phyloP scores from a whole-genome alignment of 345 rosid genomes.

The Zanthoxylum bungeanum region DNA sequence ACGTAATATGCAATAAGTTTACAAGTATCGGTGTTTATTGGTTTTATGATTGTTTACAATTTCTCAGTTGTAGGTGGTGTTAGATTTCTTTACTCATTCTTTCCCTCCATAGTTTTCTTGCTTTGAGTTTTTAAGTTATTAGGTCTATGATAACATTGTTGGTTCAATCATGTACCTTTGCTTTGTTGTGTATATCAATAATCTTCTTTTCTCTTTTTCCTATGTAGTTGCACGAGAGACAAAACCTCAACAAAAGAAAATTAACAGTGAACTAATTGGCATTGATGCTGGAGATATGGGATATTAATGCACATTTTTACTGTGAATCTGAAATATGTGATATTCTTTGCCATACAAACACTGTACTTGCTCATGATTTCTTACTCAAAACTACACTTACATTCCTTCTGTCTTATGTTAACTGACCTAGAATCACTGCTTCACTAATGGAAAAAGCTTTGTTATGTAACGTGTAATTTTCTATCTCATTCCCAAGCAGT shows the following conservation, averaged over 20 bases:
- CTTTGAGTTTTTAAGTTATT: background rate
- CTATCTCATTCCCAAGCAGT: slow-evolving; percentile 6
- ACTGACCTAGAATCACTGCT: background rate
- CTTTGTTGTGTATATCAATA: background rate
- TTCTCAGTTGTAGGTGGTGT: background rate
- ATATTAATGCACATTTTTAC: background rate
- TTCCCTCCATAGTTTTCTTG: background rate
- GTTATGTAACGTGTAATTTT: background rate
- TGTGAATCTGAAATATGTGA: background rate
- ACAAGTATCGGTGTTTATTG: too few relatives aligned
- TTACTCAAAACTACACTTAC: background rate
- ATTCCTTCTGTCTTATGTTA: background rate
- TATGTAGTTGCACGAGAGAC: slow-evolving; percentile 22
- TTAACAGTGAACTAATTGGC: slow-evolving; percentile 14
- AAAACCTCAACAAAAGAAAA: background rate
- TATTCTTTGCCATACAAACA: slow-evolving; percentile 8
- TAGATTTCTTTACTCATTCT: background rate
- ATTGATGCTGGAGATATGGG: slow-evolving; percentile 16
- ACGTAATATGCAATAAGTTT: too few relatives aligned
- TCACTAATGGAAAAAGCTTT: too few relatives aligned
- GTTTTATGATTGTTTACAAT: background rate
- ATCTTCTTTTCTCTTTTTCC: background rate
- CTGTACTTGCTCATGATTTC: background rate
- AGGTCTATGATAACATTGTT: background rate
- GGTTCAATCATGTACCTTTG: background rate